These are phyloP conservation scores for Leccinum pseudoinsigne DNA, from an alignment of 1,284 basidiomycete species.

Conservation along the genomic window DNA sequence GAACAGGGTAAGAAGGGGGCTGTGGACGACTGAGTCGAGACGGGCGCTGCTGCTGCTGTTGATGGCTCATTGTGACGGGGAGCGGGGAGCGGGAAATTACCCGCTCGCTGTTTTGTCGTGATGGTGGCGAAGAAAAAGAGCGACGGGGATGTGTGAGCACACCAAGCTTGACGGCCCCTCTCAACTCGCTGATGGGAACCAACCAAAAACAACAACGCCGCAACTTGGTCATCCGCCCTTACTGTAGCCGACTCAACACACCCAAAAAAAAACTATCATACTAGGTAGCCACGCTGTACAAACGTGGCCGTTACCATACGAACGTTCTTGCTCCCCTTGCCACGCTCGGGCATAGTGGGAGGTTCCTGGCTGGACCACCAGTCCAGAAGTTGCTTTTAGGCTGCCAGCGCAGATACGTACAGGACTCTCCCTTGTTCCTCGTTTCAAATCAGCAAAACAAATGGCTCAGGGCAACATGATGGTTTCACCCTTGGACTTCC, in stretches of 20 bases:
- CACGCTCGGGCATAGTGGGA: neutral
- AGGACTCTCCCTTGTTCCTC: too few species aligned
- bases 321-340: neutral
- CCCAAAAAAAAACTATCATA: neutral
- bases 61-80: conserved; percentile 41
- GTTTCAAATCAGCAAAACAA: neutral
- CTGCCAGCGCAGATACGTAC: neutral
- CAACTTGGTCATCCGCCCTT: conserved; percentile 22
- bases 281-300: conserved; percentile 12
- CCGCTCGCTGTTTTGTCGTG: conserved; percentile 7
- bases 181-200: conserved; percentile 8
- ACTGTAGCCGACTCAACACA: neutral
- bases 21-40: conserved; percentile 46
- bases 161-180: neutral
- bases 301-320: conserved; percentile 14
- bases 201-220: neutral
- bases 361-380: neutral
- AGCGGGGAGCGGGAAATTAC: neutral
- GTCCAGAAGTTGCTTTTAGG: conserved; percentile 1
- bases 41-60: conserved; percentile 43
- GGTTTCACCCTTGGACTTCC: neutral
- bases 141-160: conserved; percentile 11
- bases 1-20: conserved; percentile 29
- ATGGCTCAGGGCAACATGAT: conserved; percentile 9
- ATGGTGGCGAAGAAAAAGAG: conserved; percentile 19